A percentile compares a stretch with the other conserved stretches of the same genome.
Evolutionary conservation across 2,329 filamentous ascomycete species (phyloP).

Genomic region (Botrytis fragariae): DNA sequence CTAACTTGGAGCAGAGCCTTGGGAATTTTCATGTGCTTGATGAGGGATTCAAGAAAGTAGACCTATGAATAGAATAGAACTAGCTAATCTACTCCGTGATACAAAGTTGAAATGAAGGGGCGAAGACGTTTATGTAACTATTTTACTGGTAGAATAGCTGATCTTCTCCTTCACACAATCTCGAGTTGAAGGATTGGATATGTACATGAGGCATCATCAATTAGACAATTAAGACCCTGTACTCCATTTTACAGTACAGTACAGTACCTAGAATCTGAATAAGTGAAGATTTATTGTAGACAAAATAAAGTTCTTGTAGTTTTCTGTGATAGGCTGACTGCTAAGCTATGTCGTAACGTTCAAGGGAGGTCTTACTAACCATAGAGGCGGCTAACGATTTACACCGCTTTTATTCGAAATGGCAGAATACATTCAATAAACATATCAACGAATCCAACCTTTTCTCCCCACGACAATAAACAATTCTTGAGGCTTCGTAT

Average conservation of each 20-base stretch:
- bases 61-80: not conserved
- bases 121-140: not conserved
- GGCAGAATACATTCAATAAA: conserved; percentile 16
- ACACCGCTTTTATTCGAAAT: not conserved
- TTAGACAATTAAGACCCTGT: too few species aligned
- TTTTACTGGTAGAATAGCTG: not conserved
- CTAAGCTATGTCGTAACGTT: not conserved
- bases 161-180: not conserved
- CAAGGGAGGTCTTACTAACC: not conserved
- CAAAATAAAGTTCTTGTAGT: not conserved
- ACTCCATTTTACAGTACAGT: too few species aligned
- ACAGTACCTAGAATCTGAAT: not conserved
- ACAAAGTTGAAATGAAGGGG: not conserved
- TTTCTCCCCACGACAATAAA: conserved; percentile 5
- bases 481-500: not conserved
- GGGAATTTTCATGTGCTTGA: not conserved
- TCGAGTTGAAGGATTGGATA: not conserved
- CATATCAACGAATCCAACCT: not conserved
- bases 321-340: not conserved
- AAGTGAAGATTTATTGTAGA: not conserved
- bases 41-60: not conserved
- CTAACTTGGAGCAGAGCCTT: not conserved
- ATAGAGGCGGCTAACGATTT: not conserved
- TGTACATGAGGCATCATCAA: not conserved
- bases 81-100: not conserved